Conservation (phyloP, 768 basidiomycete genomes). For the Pleurotus giganteus region DNA sequence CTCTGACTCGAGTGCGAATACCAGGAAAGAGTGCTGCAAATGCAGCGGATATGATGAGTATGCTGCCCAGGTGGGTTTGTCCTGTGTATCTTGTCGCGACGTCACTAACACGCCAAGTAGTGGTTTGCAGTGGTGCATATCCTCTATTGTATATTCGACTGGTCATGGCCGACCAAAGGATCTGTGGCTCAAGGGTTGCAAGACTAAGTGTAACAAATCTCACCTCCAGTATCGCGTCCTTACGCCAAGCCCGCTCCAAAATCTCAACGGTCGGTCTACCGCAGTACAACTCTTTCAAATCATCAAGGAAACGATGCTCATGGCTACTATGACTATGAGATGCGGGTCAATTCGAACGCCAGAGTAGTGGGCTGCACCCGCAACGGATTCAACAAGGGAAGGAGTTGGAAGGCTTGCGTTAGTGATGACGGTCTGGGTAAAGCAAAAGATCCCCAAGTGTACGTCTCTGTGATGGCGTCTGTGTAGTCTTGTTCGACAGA, state of each 20-base stretch:
- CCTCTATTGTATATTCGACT: too few relatives aligned
- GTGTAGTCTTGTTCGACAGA: background rate
- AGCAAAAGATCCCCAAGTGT: slow-evolving; percentile 12
- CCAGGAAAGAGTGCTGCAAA: too few relatives aligned
- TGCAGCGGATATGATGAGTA: too few relatives aligned
- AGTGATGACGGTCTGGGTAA: slow-evolving; percentile 36
- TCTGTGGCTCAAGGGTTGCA: too few relatives aligned
- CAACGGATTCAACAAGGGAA: slow-evolving; percentile 54
- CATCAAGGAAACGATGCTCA: slow-evolving; percentile 46
- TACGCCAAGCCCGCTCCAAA: slow-evolving; percentile 49
- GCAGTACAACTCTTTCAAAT: slow-evolving; percentile 57
- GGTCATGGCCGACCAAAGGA: too few relatives aligned
- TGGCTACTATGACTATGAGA: slow-evolving; percentile 35
- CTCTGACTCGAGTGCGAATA: slow-evolving; percentile 40
- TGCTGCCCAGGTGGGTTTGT: too few relatives aligned
- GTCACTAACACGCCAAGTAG: too few relatives aligned
- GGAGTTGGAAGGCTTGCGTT: slow-evolving; percentile 49
- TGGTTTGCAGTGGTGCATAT: too few relatives aligned
- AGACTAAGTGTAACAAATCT: too few relatives aligned
- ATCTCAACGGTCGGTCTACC: slow-evolving; percentile 51
- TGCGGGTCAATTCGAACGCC: slow-evolving; percentile 43
- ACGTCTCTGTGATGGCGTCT: slow-evolving; percentile 15
- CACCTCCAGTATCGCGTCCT: slow-evolving; percentile 58
- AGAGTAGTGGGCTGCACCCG: slow-evolving; percentile 62
- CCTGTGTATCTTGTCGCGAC: too few relatives aligned